Evolutionary conservation across 805 yeast species (phyloP).

Genomic region (Priceomyces fermenticarens): DNA sequence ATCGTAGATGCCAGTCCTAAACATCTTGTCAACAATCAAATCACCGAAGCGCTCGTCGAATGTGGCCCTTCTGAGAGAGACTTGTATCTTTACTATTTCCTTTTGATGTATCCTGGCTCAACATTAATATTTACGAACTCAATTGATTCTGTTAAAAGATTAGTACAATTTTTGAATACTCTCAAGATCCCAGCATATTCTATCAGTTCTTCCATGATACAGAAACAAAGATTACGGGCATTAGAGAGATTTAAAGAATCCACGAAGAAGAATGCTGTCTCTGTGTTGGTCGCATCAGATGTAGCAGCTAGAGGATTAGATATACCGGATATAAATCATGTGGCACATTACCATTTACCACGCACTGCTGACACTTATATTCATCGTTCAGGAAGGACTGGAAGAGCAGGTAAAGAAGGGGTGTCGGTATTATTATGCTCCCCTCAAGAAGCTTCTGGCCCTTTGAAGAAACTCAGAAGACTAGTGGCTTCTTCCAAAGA

Average conservation of each 20-base stretch:
- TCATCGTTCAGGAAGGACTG: slow-evolving; percentile 98
- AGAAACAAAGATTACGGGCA: slow-evolving; percentile 84
- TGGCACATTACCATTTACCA: slow-evolving; percentile 93
- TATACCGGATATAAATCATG: slow-evolving; percentile 87
- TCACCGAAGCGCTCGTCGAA: slow-evolving; percentile 85
- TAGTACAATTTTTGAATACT: slow-evolving; percentile 71
- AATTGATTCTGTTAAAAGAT: slow-evolving; percentile 89
- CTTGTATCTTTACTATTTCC: slow-evolving; percentile 81
- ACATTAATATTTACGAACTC: slow-evolving; percentile 91
- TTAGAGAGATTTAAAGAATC: slow-evolving; percentile 74
- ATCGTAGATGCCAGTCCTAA: slow-evolving; percentile 86
- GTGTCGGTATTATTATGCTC: slow-evolving; percentile 92
- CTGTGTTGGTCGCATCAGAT: slow-evolving; percentile 88
- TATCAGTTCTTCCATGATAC: slow-evolving; percentile 92
- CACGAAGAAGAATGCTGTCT: slow-evolving; percentile 43
- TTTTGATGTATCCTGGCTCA: slow-evolving; percentile 81
- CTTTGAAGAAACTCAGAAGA: slow-evolving; percentile 70
- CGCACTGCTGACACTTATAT: slow-evolving; percentile 91
- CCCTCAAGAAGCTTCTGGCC: slow-evolving; percentile 90
- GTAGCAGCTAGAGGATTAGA: slow-evolving; percentile 98
- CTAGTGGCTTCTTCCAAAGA: slow-evolving; percentile 36
- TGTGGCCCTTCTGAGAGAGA: slow-evolving; percentile 91
- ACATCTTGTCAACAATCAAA: slow-evolving; percentile 67
- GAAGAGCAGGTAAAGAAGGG: slow-evolving; percentile 91
- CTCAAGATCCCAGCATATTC: slow-evolving; percentile 69